Conservation (phyloP, 2,329 filamentous ascomycete genomes). For the Hymenoscyphus linearis region DNA sequence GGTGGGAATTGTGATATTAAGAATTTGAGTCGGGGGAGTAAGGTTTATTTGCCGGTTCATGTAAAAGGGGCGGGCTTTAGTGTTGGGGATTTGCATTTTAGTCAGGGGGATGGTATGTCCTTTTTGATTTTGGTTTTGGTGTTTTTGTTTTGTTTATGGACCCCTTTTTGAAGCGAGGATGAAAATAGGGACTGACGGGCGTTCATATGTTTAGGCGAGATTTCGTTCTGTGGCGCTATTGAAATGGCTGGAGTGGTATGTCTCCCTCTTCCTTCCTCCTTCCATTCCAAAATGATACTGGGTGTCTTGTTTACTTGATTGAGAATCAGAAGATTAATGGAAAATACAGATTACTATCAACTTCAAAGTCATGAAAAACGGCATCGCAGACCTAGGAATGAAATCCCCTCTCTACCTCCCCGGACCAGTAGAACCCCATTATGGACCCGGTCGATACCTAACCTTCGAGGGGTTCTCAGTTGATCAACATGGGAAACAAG, state of each 20-base stretch:
- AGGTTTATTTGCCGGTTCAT: slow-evolving; percentile 84
- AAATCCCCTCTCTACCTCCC: slow-evolving; percentile 82
- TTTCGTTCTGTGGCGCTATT: slow-evolving; percentile 83
- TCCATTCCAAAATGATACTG: too few species aligned
- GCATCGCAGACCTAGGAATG: slow-evolving; percentile 67
- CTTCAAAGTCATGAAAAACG: slow-evolving; percentile 80
- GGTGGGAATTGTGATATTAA: slow-evolving; percentile 93
- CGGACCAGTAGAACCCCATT: slow-evolving; percentile 82
- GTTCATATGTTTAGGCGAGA: slow-evolving; percentile 50
- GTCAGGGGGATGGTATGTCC: slow-evolving; percentile 63
- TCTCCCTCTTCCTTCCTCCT: not conserved
- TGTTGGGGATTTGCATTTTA: slow-evolving; percentile 85
- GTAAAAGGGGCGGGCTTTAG: slow-evolving; percentile 83
- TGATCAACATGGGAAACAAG: slow-evolving; percentile 79
- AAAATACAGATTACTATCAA: slow-evolving; percentile 67
- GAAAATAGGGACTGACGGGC: not conserved
- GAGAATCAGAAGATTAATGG: not conserved
- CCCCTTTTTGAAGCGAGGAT: too few species aligned
- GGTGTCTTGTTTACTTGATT: too few species aligned
- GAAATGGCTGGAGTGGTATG: slow-evolving; percentile 75
- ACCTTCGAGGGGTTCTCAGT: slow-evolving; percentile 90
- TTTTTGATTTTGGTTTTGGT: too few species aligned
- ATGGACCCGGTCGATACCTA: slow-evolving; percentile 73
- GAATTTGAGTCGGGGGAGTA: slow-evolving; percentile 72
- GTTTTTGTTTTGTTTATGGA: too few species aligned